phyloP scores from a whole-genome alignment of 805 yeast species.

The Yamadazyma takamatsuzukensis region DNA sequence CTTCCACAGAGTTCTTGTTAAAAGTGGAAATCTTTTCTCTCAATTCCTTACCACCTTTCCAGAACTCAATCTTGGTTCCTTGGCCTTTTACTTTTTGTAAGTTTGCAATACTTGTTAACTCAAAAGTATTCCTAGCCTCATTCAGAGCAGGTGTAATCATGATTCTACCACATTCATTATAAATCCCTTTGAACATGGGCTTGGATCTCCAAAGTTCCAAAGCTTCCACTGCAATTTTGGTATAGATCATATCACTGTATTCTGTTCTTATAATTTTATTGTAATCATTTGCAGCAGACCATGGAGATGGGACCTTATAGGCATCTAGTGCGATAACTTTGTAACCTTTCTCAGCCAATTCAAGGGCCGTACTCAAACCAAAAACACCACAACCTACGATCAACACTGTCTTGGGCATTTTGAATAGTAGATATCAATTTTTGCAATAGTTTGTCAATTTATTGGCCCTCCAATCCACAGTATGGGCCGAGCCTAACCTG shows the following conservation, averaged over 20 bases:
- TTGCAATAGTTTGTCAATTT: neutral
- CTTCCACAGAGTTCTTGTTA: slow-evolving; percentile 10
- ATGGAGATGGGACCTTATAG: slow-evolving; percentile 39
- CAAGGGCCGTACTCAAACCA: slow-evolving; percentile 15
- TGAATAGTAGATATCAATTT: neutral
- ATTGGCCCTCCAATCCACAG: no score
- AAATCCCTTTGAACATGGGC: slow-evolving; percentile 27
- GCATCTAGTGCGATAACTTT: slow-evolving; percentile 17
- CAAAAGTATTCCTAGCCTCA: slow-evolving; percentile 36
- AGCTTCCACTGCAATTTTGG: slow-evolving; percentile 45
- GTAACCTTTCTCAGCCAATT: slow-evolving; percentile 10
- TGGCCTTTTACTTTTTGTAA: slow-evolving; percentile 19
- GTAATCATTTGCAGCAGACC: slow-evolving; percentile 47
- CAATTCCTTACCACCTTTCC: slow-evolving; percentile 23
- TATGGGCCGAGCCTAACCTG: no score
- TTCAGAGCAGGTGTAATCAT: slow-evolving; percentile 27
- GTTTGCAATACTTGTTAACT: slow-evolving; percentile 31
- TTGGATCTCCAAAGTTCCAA: slow-evolving; percentile 34
- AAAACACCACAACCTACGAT: slow-evolving; percentile 17
- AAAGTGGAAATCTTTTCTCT: slow-evolving; percentile 18
- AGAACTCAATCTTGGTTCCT: slow-evolving; percentile 23
- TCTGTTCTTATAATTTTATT: slow-evolving; percentile 50
- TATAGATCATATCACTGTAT: slow-evolving; percentile 40
- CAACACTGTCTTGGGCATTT: slow-evolving; percentile 10
- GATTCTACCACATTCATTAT: slow-evolving; percentile 41